These are phyloP conservation scores for Fibroporia radiculosa DNA, from an alignment of 768 basidiomycete species.

Conservation along the genomic window DNA sequence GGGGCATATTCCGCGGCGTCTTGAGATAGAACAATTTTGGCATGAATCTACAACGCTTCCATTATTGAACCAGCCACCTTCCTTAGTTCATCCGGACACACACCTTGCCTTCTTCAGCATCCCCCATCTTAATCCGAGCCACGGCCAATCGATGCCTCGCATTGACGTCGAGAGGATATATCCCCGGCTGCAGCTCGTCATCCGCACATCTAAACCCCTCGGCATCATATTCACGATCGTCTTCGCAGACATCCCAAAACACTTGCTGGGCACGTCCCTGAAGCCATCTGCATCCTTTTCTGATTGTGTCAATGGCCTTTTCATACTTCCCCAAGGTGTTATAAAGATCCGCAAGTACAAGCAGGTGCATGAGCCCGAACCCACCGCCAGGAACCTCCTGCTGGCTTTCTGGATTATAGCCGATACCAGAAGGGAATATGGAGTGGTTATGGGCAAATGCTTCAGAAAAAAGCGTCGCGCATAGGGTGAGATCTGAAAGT, in stretches of 20 bases:
- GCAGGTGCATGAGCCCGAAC: constrained; percentile 63
- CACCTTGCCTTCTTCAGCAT: constrained; percentile 78
- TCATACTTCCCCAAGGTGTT: constrained; percentile 64
- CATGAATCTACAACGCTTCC: constrained; percentile 72
- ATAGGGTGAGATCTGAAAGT: constrained; percentile 55
- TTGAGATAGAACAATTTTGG: constrained; percentile 58
- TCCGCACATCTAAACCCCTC: constrained; percentile 19
- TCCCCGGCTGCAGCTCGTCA: constrained; percentile 47
- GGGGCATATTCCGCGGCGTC: constrained; percentile 73
- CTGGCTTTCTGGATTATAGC: constrained; percentile 21
- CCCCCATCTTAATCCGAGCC: constrained; percentile 72
- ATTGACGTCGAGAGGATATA: constrained; percentile 62
- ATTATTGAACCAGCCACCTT: background rate
- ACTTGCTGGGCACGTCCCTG: constrained; percentile 68
- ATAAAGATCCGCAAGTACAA: constrained; percentile 80
- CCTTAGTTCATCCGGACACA: background rate
- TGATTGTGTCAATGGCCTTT: constrained; percentile 58
- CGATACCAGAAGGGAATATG: constrained; percentile 42
- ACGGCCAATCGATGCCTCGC: constrained; percentile 80
- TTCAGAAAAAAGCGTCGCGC: constrained; percentile 58
- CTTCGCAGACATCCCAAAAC: constrained; percentile 75
- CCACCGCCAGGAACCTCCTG: constrained; percentile 22
- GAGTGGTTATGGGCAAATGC: constrained; percentile 66
- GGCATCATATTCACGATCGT: constrained; percentile 85
- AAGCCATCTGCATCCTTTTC: constrained; percentile 83